Base-by-base conservation (phyloP, 257 asterid genomes). In the Ilex asprella region DNA sequence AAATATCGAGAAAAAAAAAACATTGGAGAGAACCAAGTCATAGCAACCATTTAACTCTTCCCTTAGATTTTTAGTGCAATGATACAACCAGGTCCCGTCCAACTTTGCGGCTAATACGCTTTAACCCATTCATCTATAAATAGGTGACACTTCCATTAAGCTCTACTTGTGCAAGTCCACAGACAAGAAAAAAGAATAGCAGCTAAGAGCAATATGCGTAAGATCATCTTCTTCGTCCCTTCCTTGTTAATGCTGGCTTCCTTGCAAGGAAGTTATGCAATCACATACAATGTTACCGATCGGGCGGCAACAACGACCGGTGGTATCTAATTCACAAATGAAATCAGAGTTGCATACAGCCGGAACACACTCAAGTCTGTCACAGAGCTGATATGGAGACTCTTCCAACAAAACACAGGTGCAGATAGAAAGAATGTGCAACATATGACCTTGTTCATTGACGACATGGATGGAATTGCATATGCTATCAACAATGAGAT, bases 401-500 rank as follows among this genome's bases (percentile, higher is more conserved):
- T 59, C 27, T 82, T 88, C 75, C 73, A 84, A 52, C 81, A 82
- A 71, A 66, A 58, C 67, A 3, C 70, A 15, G 60, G 70, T 0
- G 63, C 78, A 7, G 84, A 73, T 15, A 58, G 82, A 9, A 84
- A 74, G 67, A 12, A 57, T 12, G 67, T 77, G 27, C 66, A 43
- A 3, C 69, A 5, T 55, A 85, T 84, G 12, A 70, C 64, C 70
- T 43, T 77, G 50, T 80, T 70, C 10, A 43, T 88, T 1, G 89
- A 88, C 46, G 86, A 85, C 72, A 77, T 84, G 76, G 80, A 51
- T 6, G 90, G 83, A 7, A 79, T 80, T 30, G 85, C 93, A 0
- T 80, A 76, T 10, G 54, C 86, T 1, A 31, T 5, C 50, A 69
- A 61, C 43, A 21, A 73, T n/a, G 75, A 79, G 75, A 88, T 80